Base-by-base conservation (phyloP, 2,329 filamentous ascomycete species). In the Aspergillus costaricaensis region DNA sequence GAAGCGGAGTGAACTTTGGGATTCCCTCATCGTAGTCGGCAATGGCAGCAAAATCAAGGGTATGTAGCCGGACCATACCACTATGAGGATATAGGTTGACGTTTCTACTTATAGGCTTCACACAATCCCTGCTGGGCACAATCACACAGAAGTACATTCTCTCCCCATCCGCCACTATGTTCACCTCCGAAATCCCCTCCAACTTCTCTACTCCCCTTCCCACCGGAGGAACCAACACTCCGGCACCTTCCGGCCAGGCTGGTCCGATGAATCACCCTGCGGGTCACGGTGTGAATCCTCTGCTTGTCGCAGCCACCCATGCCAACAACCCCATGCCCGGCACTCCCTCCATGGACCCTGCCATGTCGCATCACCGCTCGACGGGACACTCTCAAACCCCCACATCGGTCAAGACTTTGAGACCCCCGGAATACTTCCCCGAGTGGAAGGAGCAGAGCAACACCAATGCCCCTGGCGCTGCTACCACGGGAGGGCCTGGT, bases 181-280 rank as follows among this genome's bases (percentile, higher is more conserved):
- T 98, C 82, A 96, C 93, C 38, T 96, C 92, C 21, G 95, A 99
- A 77, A 87, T 98, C 39, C 95, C 95, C 7, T 97, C 92, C 8
- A 94, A 95, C 77, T 86, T 97, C 73, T 92, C 91, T 30, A 98
- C 95, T 0, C 95, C 95, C 1, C 85, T 90, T 10, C 93, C 92
- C 19, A 98, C 94, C 0, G 94, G 94, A 36, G 87, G 92, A 15
- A 95, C 96, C 76, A 98, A 94, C 1, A 96, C 95, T 0, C 91
- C 91, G 2, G 70, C 80, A 50, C 65, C 68, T 32, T 69, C 71
- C 47, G 76, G 75, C 72, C 82, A 70, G 74, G 79, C 69, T 67
- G 80, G 73, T 63, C 82, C 76, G 55, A 81, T 83, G 58, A 82
- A 83, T 74, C 84, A 87, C 78, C 81, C 86, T 65, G 81, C 77